A percentile compares a stretch with the other conserved stretches of the same genome.
These are phyloP conservation scores for Sambucus nigra DNA, from an alignment of 129 eudicot genomes.

Conservation along the genomic window DNA sequence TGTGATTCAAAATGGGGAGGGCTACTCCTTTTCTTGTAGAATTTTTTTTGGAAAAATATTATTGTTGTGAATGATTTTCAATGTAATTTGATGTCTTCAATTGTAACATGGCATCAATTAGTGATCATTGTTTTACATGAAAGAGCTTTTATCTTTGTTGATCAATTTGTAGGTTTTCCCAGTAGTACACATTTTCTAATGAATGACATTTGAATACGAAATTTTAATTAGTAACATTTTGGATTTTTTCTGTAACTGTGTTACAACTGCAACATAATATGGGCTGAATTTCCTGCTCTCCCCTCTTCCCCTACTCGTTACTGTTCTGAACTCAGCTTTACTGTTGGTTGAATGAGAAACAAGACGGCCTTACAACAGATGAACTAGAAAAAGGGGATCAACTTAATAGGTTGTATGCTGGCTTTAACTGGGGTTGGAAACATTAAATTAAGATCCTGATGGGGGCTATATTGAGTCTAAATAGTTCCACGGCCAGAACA, in stretches of 20 bases:
- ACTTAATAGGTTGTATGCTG: not conserved
- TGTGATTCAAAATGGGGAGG: no score
- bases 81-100: no score
- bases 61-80: no score
- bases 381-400: not conserved
- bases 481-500: slow-evolving; percentile 20
- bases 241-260: not conserved
- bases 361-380: not conserved
- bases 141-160: no score
- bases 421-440: not conserved
- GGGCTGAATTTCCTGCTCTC: not conserved
- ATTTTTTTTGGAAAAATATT: no score
- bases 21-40: no score
- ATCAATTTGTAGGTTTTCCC: no score
- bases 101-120: not conserved
- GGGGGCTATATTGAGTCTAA: slow-evolving; percentile 66
- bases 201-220: not conserved
- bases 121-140: not conserved
- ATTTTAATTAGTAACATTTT: not conserved
- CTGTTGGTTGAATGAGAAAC: slow-evolving; percentile 1
- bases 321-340: not conserved
- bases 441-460: slow-evolving; percentile 15
- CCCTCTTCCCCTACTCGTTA: not conserved
- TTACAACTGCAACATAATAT: not conserved
- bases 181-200: not conserved